Evolutionary conservation across 331 rosid species (phyloP).

Genomic region (Malus hybrid): DNA sequence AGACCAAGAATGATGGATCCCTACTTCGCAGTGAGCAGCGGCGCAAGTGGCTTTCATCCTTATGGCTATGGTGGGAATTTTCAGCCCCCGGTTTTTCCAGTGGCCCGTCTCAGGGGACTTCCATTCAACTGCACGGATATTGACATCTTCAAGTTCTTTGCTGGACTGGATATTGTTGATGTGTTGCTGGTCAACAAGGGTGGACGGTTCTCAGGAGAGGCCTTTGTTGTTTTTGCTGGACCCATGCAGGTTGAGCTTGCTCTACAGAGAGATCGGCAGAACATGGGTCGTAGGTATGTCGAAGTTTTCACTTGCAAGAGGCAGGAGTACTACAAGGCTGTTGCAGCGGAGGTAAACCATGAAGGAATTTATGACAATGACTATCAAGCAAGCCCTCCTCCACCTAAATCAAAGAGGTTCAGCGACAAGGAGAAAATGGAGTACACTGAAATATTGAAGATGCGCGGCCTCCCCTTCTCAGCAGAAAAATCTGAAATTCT

Average conservation of each 20-base stretch:
- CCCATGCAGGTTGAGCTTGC: constrained; percentile 89
- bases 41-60: constrained; percentile 63
- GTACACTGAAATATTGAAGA: constrained; percentile 87
- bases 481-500: constrained; percentile 57
- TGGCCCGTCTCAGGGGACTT: constrained; percentile 96
- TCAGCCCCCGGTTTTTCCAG: constrained; percentile 79
- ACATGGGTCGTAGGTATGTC: constrained; percentile 94
- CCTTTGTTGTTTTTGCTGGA: constrained; percentile 89
- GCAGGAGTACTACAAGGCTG: constrained; percentile 89
- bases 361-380: constrained; percentile 86
- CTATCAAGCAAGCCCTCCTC: constrained; percentile 94
- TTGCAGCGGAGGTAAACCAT: constrained; percentile 72
- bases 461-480: constrained; percentile 89
- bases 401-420: constrained; percentile 67
- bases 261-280: constrained; percentile 84
- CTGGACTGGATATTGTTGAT: constrained; percentile 88
- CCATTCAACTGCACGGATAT: constrained; percentile 90
- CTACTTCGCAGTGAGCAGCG: constrained; percentile 98
- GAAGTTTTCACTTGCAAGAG: constrained; percentile 94
- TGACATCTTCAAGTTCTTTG: constrained; percentile 89
- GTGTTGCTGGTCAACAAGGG: constrained; percentile 92
- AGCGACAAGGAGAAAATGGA: constrained; percentile 90
- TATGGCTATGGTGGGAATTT: constrained; percentile 56
- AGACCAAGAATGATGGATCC: constrained; percentile 99
- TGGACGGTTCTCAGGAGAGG: constrained; percentile 95